These are phyloP conservation scores for Aspergillus wentii DNA, from an alignment of 495 filamentous ascomycete species.

Conservation along the genomic window DNA sequence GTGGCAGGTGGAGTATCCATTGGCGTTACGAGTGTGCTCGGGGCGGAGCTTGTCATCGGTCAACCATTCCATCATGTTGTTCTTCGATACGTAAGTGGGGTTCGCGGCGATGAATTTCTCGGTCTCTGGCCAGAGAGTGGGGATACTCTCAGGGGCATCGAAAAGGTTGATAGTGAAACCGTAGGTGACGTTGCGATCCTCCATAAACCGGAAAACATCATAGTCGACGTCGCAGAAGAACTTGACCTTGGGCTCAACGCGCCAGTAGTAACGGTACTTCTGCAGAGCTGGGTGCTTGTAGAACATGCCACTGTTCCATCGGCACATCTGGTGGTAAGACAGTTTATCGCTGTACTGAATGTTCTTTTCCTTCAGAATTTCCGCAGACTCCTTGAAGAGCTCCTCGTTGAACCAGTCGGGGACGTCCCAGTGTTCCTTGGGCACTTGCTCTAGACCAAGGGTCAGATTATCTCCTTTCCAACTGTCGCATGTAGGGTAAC, in stretches of 20 bases:
- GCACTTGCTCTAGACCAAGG: slow-evolving; percentile 63
- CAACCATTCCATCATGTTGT: slow-evolving; percentile 86
- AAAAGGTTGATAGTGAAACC: slow-evolving; percentile 98
- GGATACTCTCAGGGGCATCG: slow-evolving; percentile 80
- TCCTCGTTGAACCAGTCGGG: slow-evolving; percentile 90
- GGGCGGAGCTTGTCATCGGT: slow-evolving; percentile 73
- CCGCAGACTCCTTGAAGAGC: slow-evolving; percentile 76
- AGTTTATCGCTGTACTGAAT: slow-evolving; percentile 85
- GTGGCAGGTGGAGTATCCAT: slow-evolving; percentile 98
- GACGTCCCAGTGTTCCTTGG: slow-evolving; percentile 89
- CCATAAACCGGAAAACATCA: slow-evolving; percentile 98
- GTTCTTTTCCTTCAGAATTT: slow-evolving; percentile 74
- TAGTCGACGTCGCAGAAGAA: slow-evolving; percentile 99
- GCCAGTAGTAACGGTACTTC: slow-evolving; percentile 91
- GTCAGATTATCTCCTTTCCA: slow-evolving; percentile 11
- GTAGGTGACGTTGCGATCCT: slow-evolving; percentile 96
- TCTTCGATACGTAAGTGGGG: slow-evolving; percentile 71
- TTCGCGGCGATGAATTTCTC: slow-evolving; percentile 81
- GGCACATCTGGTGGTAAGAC: slow-evolving; percentile 98
- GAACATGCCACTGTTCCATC: slow-evolving; percentile 98
- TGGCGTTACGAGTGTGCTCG: slow-evolving; percentile 69
- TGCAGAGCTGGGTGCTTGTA: slow-evolving; percentile 89
- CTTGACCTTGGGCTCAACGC: slow-evolving; percentile 96
- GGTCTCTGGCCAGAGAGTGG: slow-evolving; percentile 93
- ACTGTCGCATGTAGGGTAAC: not conserved